Evolutionary conservation across 225 moss, liverwort and hornwort genomes (phyloP), one percentile per base, ranked within the genome.

Genomic region (Ulota crispa): DNA sequence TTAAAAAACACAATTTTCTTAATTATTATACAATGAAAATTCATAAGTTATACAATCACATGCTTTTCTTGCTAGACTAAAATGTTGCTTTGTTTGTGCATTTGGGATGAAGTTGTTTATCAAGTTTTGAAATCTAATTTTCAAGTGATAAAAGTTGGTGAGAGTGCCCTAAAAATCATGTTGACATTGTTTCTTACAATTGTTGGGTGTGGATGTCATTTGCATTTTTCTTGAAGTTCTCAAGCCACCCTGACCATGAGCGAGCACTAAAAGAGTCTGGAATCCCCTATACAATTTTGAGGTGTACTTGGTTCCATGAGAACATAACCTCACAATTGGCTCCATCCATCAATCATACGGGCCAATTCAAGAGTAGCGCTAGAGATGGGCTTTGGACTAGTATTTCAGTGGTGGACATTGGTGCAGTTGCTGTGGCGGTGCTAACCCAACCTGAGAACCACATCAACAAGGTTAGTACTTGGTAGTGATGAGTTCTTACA

Each of bases 311-410:
- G 79, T 79, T 79, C 61, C 77, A 87, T 64, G 84, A 84, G 53
- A 87, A 84, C 55, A 7, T 31, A 6, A 70, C 71, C 27, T 4
- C 3, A 10, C 73, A 30, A 11, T 54, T 67, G 43, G 87, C 87
- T 14, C 1, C 9, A 53, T 23, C 78, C 14, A 74, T 87, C 68
- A 84, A 74, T 18, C 0, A 5, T 37, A 82, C 60, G 2, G 81
- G 84, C 50, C 53, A 68, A 56, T 80, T 87, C 64, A 30, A 14
- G 28, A 84, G 68, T 39, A 84, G 87, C 23, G 81, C 81, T 0
- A 81, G 84, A 42, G 81, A 78, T 30, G 81, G 78, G 7, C 30
- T 87, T 2, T 84, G 73, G 61, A 68, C 73, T 8, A 69, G 73
- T 19, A 2, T 87, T 23, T 62, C 45, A 21, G 65, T 84, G 26